These are phyloP conservation scores for Volvariella surrecta DNA, from an alignment of 1,284 basidiomycete genomes.

Conservation along the genomic window DNA sequence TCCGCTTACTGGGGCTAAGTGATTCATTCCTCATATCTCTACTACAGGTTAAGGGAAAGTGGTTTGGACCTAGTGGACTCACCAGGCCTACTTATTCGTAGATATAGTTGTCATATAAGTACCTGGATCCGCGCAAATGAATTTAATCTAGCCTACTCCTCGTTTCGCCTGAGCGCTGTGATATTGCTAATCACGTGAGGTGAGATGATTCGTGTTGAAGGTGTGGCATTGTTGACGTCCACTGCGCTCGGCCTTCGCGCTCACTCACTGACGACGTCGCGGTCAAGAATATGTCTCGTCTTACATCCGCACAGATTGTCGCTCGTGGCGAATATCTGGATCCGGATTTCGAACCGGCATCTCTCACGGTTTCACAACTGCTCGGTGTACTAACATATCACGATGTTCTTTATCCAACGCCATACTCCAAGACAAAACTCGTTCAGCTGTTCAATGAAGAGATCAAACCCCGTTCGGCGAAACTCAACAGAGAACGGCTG, in stretches of 20 bases:
- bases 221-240: neutral
- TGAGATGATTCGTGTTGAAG: too few relatives aligned
- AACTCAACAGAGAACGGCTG: constrained; percentile 57
- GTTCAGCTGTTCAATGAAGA: constrained; percentile 74
- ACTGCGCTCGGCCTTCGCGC: constrained; percentile 4
- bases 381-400: constrained; percentile 80
- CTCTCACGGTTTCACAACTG: constrained; percentile 76
- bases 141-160: neutral
- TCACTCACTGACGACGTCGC: neutral
- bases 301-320: constrained; percentile 68
- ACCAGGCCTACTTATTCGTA: constrained; percentile 32
- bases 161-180: neutral
- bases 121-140: neutral
- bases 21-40: constrained; percentile 3
- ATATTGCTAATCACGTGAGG: neutral
- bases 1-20: neutral
- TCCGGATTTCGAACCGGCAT: constrained; percentile 73
- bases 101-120: neutral
- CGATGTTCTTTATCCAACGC: constrained; percentile 67
- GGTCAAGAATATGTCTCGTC: constrained; percentile 47
- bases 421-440: constrained; percentile 82
- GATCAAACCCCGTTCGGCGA: constrained; percentile 54
- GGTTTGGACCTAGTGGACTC: constrained; percentile 56
- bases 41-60: constrained; percentile 50
- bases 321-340: constrained; percentile 74